Percentiles rank a stretch among this genome's conserved stretches.
Evolutionary conservation across 352 stramenopile species (phyloP).

Genomic region (Halophytophthora batemanensis): DNA sequence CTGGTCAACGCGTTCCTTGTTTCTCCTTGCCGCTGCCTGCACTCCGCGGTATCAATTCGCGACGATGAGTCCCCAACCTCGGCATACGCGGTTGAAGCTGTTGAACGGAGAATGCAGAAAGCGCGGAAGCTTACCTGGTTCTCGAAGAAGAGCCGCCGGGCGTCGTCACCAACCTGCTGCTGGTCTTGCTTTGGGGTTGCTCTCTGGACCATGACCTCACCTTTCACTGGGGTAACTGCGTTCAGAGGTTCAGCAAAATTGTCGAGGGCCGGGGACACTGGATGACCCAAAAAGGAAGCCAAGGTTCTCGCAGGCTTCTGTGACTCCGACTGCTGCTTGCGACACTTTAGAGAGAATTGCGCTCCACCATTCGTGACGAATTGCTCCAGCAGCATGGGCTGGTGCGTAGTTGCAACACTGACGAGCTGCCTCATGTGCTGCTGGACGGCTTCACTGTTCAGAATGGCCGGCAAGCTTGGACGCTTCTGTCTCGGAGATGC

Average conservation of each 20-base stretch:
- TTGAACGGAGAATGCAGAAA: neutral
- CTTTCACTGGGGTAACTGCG: too few relatives aligned
- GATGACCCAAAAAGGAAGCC: too few relatives aligned
- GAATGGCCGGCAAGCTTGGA: slow-evolving; percentile 19
- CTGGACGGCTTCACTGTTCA: slow-evolving; percentile 25
- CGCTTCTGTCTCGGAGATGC: slow-evolving; percentile 14
- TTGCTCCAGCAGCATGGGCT: slow-evolving; percentile 25
- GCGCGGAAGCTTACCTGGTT: slow-evolving; percentile 42
- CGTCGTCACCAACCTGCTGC: too few relatives aligned
- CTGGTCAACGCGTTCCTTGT: slow-evolving; percentile 52
- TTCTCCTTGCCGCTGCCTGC: slow-evolving; percentile 47
- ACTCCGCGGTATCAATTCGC: neutral
- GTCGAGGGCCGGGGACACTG: too few relatives aligned
- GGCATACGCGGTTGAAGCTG: neutral
- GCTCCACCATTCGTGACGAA: slow-evolving; percentile 9
- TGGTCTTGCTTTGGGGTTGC: too few relatives aligned
- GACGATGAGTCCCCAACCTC: neutral
- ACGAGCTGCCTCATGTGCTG: slow-evolving; percentile 25
- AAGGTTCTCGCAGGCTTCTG: too few relatives aligned
- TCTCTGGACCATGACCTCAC: too few relatives aligned
- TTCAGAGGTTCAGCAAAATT: too few relatives aligned
- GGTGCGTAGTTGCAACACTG: slow-evolving; percentile 29
- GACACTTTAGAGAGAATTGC: too few relatives aligned
- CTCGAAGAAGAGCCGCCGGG: slow-evolving; percentile 57
- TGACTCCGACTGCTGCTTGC: too few relatives aligned